A percentile compares a stretch with the other conserved stretches of the same genome.
These are phyloP conservation scores for Zalerion maritima DNA, from an alignment of 495 filamentous ascomycete species.

Conservation along the genomic window DNA sequence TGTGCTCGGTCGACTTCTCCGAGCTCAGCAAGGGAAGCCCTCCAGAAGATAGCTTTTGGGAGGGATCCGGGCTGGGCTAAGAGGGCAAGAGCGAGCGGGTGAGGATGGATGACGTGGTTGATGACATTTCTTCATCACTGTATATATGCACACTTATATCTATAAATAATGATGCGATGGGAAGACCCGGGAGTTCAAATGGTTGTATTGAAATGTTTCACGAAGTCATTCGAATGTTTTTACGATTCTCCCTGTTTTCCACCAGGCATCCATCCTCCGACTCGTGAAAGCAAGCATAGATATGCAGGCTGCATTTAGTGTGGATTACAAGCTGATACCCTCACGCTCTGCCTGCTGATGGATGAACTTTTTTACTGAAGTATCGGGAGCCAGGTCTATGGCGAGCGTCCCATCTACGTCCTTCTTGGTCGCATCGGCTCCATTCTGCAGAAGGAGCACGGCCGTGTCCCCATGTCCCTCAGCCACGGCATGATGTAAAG, in stretches of 20 bases:
- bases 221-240: too few relatives aligned
- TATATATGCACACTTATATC: not conserved
- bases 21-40: constrained; percentile 27
- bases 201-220: too few relatives aligned
- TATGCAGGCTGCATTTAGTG: too few relatives aligned
- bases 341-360: constrained; percentile 67
- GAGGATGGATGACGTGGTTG: too few relatives aligned
- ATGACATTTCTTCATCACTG: too few relatives aligned
- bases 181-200: constrained; percentile 1
- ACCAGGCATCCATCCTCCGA: too few relatives aligned
- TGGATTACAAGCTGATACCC: constrained; percentile 51
- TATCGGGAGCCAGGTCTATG: constrained; percentile 74
- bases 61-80: not conserved
- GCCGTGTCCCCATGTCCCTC: constrained; percentile 92
- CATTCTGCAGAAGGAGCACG: constrained; percentile 63
- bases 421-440: constrained; percentile 69
- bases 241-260: too few relatives aligned
- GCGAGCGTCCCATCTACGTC: constrained; percentile 58
- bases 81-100: too few relatives aligned
- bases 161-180: not conserved
- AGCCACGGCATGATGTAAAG: constrained; percentile 83
- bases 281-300: too few relatives aligned
- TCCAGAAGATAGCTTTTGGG: not conserved
- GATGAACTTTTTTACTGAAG: constrained; percentile 64
- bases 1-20: too few relatives aligned